Base-by-base conservation (phyloP, 2,329 filamentous ascomycete species). In the Sclerotinia borealis region DNA sequence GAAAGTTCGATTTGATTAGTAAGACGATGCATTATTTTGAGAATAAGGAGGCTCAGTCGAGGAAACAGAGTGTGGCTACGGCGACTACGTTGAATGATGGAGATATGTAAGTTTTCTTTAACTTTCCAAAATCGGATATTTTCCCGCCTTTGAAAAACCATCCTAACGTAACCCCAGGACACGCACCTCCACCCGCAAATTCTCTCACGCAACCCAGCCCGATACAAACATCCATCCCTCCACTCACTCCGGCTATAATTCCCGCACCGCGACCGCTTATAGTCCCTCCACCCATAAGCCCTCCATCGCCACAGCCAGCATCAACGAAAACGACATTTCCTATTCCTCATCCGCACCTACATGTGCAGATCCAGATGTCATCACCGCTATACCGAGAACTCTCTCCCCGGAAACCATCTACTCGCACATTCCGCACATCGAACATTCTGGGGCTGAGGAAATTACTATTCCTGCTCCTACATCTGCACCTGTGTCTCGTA, bases 1-100 rank as follows among this genome's bases (percentile, higher is more conserved):
- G 52, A 15, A 58, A 64, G 22, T 61, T 72, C 13, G 70, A 72
- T 67, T n/a, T 73, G 11, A 66, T 73, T 2, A 58, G 65, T 5
- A 71, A 64, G 47, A 65, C 65, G 0, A 59, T 70, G 51, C 66
- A 67, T 22, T 72, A 70, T 58, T 69, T 72, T 52, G 70, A 72
- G 39, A 50, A 25, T 6, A 49, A 58, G 7, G 51, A 61, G 41
- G 67, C 65, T 31, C 54, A 59, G 17, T 63, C 60, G 25, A 59
- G 63, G 45, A 59, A 63, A 48, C 13, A 64, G 13, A 61, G 56
- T 29, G 27, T 51, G 9, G 37, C 45, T 6, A 64, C 64, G 3
- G 11, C 31, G 43, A 48, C 34, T 36, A 41, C 37, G 2, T 56
- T 52, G 6, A 34, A 55, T 4, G 37, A 50, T 62, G 43, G 22